Base-by-base conservation (phyloP, 768 basidiomycete genomes). In the Pulveroboletus frians region DNA sequence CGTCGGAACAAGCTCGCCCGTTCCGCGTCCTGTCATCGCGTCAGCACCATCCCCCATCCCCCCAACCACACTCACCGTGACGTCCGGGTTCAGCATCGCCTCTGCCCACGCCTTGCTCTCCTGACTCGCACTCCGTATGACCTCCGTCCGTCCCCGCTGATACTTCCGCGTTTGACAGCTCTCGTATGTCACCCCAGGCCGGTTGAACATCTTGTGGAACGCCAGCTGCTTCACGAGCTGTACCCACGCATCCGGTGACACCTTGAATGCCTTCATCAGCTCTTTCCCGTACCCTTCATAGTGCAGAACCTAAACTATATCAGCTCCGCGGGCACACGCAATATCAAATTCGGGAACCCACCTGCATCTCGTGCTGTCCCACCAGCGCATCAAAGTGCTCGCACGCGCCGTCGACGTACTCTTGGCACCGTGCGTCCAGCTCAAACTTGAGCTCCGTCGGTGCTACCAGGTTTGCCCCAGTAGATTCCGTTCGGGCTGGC, bases 201-300 rank as follows among this genome's bases (percentile, higher is more conserved):
- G 76, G 6, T 73, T 72, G 58, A 74, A 77, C 76, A 93, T 80
- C 71, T 94, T 93, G 67, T 87, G 82, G 74, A 90, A 97, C 18
- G 94, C 95, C 40, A 97, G 84, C 69, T 97, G 95, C 73, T 94
- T 97, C 57, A 94, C 84, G 46, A 98, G 77, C 71, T 99, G 96
- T 15, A 78, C 89, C 84, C 92, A 93, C 23, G 94, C 93, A 61
- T 99, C 96, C 0, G 95, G 96, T 1, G 89, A 92, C 40, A 80
- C 74, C 61, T 84, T 84, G 76, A 78, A 80, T 49, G 73, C 76
- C 73, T 96, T 97, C 72, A 93, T 89, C 57, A 78, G 68, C 57
- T 79, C 74, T 71, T 95, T 95, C 51, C 96, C 96, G 65, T 93
- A 96, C 5, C 82, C 87, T 59, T 85, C 81, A 58, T 91, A 93